phyloP scores from a whole-genome alignment of 371 early-diverging fungal genomes.

The Circinella umbellata region DNA sequence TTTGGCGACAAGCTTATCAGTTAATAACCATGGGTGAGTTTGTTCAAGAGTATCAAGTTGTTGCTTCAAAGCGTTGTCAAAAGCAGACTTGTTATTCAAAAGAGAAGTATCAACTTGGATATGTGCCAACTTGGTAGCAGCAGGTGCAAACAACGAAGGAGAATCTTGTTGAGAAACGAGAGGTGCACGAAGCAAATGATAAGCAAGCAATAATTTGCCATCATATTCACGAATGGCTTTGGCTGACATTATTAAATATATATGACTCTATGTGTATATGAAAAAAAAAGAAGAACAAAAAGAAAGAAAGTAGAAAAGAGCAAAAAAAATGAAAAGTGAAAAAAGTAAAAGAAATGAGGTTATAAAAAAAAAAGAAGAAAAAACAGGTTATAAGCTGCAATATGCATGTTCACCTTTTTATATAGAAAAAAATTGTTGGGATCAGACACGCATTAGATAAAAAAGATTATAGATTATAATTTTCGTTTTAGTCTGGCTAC shows the following conservation, averaged over 20 bases:
- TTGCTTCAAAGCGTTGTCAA: conserved; percentile 64
- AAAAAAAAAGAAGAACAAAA: conserved; percentile 13
- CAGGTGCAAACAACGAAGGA: conserved; percentile 68
- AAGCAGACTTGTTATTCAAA: conserved; percentile 35
- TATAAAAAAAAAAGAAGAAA: conserved; percentile 13
- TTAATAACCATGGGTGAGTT: conserved; percentile 85
- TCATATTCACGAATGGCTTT: conserved; percentile 97
- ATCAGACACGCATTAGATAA: neutral
- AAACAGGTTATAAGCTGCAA: neutral
- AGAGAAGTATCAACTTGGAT: conserved; percentile 73
- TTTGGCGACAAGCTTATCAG: conserved; percentile 90
- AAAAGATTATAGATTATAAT: neutral
- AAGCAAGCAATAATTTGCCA: conserved; percentile 92
- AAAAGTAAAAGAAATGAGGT: conserved; percentile 11
- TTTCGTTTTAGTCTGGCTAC: neutral
- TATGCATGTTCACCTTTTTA: conserved; percentile 5
- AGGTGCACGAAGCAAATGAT: conserved; percentile 84
- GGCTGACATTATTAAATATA: conserved; percentile 78
- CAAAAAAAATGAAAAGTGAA: neutral
- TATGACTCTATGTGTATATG: conserved; percentile 4
- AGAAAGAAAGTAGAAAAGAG: neutral
- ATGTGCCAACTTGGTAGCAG: conserved; percentile 81
- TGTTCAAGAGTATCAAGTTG: conserved; percentile 74
- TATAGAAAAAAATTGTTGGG: conserved; percentile 7
- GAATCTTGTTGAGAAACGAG: conserved; percentile 47